These are phyloP conservation scores for Pyrus betulifolia DNA, from an alignment of 306 rosid genomes.

Conservation along the genomic window DNA sequence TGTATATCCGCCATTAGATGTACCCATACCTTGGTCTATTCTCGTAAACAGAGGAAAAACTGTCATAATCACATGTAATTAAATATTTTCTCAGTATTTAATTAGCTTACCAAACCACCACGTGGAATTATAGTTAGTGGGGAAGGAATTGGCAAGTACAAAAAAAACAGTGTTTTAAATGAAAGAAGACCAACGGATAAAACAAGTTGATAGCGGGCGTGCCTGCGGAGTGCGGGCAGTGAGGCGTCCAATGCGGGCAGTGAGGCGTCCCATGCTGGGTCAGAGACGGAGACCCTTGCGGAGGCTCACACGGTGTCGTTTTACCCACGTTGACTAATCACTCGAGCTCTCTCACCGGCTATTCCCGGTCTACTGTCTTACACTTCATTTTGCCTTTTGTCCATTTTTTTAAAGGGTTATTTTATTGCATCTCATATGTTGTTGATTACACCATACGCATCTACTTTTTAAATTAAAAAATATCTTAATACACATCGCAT, in stretches of 20 bases:
- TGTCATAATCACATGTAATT: not conserved
- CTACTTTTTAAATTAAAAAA: too few relatives aligned
- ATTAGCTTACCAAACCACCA: too few relatives aligned
- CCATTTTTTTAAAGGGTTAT: too few relatives aligned
- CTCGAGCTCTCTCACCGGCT: conserved; percentile 27
- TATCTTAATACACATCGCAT: too few relatives aligned
- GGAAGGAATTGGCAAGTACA: not conserved
- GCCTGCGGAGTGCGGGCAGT: not conserved
- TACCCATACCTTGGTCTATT: too few relatives aligned
- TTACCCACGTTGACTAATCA: conserved; percentile 11
- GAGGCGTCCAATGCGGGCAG: not conserved
- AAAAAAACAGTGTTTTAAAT: not conserved
- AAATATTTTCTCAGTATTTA: too few relatives aligned
- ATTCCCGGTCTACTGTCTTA: conserved; percentile 20
- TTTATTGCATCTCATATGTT: too few relatives aligned
- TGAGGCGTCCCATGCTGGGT: not conserved
- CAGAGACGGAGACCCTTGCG: not conserved
- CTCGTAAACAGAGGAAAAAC: too few relatives aligned
- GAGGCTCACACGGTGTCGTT: conserved; percentile 27
- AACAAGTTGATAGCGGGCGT: not conserved
- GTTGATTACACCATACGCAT: too few relatives aligned
- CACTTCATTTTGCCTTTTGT: not conserved
- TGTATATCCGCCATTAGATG: too few relatives aligned
- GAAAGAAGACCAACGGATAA: not conserved
- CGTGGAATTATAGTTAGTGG: too few relatives aligned